Conservation (phyloP, 169 alveolate genomes). For the Cryptosporidium viatorum region DNA sequence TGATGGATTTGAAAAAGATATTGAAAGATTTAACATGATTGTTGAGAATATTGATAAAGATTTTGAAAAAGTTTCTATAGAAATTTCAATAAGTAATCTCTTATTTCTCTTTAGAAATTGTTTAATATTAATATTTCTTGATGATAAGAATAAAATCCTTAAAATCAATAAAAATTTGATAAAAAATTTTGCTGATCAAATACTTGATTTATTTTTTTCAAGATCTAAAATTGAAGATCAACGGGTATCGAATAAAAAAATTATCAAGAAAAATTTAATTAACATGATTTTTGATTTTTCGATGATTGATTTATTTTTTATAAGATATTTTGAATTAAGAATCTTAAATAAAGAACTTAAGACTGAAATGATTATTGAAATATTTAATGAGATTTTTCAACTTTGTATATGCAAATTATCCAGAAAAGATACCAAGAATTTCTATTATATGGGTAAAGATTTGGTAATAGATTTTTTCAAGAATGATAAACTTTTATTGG, state of each 20-base stretch:
- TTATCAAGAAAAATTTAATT: background rate
- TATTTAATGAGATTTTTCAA: background rate
- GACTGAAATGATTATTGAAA: background rate
- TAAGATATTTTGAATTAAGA: conserved; percentile 15
- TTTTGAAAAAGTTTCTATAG: background rate
- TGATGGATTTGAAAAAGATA: background rate
- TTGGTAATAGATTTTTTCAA: conserved; percentile 11
- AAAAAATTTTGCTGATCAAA: conserved; percentile 1
- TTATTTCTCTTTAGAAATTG: conserved; percentile 28
- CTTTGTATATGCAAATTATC: background rate
- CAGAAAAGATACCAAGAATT: background rate
- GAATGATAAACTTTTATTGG: background rate
- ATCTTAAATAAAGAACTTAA: background rate
- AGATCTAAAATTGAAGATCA: background rate
- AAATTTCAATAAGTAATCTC: conserved; percentile 20
- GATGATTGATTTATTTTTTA: conserved; percentile 28
- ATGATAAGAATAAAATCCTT: background rate
- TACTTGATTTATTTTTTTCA: background rate
- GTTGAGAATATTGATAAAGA: background rate
- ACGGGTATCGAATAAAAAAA: background rate
- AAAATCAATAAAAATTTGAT: background rate
- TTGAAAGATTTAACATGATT: background rate
- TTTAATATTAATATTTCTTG: conserved; percentile 20
- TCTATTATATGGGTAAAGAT: conserved; percentile 25
- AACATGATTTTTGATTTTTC: conserved; percentile 17